Evolutionary conservation across 2,329 filamentous ascomycete species (phyloP).

Genomic region (Nemania bipapillata): DNA sequence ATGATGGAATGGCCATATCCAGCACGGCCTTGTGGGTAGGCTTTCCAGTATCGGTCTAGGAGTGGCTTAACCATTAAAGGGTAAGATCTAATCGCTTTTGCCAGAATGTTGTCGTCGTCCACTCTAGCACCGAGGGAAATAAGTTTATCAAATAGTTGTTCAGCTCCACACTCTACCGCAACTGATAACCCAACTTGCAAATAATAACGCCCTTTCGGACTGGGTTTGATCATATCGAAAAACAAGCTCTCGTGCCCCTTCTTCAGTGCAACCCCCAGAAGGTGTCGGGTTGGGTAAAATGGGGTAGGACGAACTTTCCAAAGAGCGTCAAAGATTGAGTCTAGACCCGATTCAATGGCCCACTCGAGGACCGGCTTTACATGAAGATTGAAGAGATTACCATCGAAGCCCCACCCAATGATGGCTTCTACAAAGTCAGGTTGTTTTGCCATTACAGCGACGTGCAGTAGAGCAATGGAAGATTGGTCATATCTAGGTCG

Average conservation of each 20-base stretch:
- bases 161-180: slow-evolving; percentile 1
- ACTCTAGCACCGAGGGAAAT: neutral
- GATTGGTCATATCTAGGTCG: neutral
- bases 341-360: neutral
- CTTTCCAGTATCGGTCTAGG: slow-evolving; percentile 5
- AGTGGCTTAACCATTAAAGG: slow-evolving; percentile 11
- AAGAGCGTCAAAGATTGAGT: neutral
- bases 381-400: neutral
- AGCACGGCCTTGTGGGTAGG: neutral
- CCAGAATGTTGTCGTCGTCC: neutral
- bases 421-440: neutral
- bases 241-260: neutral
- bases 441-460: neutral
- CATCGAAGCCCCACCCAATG: neutral
- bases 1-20: neutral
- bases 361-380: neutral
- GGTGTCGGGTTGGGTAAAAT: neutral
- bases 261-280: neutral
- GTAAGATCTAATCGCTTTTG: accelerated
- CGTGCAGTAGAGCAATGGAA: neutral
- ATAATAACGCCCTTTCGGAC: neutral
- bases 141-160: neutral
- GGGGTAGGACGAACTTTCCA: neutral
- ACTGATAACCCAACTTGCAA: neutral
- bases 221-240: neutral